phyloP scores from a whole-genome alignment of 1,284 basidiomycete genomes.

The Malassezia obtusa region DNA sequence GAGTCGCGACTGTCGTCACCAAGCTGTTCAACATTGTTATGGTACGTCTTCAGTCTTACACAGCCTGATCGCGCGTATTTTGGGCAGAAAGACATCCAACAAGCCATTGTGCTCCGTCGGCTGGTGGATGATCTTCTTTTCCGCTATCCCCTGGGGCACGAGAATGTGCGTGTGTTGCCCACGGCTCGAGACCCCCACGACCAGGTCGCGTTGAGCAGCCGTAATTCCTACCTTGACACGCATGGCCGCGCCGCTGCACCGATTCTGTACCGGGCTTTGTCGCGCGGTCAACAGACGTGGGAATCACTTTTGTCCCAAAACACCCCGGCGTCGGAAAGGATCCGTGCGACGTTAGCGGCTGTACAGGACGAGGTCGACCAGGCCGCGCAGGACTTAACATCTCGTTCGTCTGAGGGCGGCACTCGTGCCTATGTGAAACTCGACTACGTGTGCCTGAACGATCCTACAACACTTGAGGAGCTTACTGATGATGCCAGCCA shows the following conservation, averaged over 20 bases:
- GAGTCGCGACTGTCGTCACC: conserved; percentile 86
- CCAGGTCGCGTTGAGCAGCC: conserved; percentile 72
- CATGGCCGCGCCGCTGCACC: conserved; percentile 63
- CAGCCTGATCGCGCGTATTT: conserved; percentile 88
- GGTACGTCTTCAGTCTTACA: conserved; percentile 49
- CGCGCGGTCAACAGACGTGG: conserved; percentile 53
- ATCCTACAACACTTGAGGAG: conserved; percentile 59
- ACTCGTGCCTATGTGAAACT: conserved; percentile 57
- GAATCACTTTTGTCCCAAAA: conserved; percentile 10
- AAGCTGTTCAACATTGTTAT: conserved; percentile 89
- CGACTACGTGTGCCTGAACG: conserved; percentile 84
- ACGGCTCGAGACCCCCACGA: conserved; percentile 61
- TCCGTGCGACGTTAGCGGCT: conserved; percentile 22
- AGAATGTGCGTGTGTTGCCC: conserved; percentile 62
- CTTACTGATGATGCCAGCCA: conserved; percentile 38
- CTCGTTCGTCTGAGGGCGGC: conserved; percentile 14
- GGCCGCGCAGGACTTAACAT: conserved; percentile 8
- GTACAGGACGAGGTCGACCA: conserved; percentile 21
- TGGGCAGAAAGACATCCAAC: conserved; percentile 97
- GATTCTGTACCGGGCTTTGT: conserved; percentile 61
- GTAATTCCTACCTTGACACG: conserved; percentile 71
- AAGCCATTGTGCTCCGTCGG: conserved; percentile 75
- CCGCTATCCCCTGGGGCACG: conserved; percentile 61
- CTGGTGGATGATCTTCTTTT: conserved; percentile 72
- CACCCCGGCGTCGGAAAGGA: conserved; percentile 16